These are phyloP conservation scores for Aspergillus caelatus DNA, from an alignment of 2,329 filamentous ascomycete species.

Conservation along the genomic window DNA sequence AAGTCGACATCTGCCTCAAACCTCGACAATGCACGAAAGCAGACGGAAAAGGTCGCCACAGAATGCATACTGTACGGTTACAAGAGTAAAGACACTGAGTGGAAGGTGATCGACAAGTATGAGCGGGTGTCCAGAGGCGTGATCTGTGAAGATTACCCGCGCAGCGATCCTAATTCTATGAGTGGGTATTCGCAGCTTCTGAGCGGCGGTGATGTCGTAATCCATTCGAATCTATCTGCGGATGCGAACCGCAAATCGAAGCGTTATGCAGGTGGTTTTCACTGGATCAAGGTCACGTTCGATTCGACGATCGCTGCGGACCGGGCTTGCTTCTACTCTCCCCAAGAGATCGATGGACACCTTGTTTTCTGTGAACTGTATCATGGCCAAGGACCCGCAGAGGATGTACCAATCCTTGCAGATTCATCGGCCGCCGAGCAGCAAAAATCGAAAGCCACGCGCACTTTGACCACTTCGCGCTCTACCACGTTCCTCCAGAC, in stretches of 20 bases:
- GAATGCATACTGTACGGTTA: constrained; percentile 89
- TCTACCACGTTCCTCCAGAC: constrained; percentile 38
- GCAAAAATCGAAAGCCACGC: constrained; percentile 32
- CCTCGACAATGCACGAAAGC: constrained; percentile 42
- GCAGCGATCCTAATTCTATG: constrained; percentile 73
- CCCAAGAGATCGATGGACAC: constrained; percentile 71
- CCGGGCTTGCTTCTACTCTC: constrained; percentile 68
- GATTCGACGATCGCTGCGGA: constrained; percentile 73
- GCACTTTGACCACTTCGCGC: constrained; percentile 40
- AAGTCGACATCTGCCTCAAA: constrained; percentile 46
- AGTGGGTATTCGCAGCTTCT: constrained; percentile 72
- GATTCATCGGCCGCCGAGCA: constrained; percentile 32
- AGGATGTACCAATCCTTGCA: constrained; percentile 66
- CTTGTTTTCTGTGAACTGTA: constrained; percentile 73
- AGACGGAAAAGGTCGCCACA: constrained; percentile 59
- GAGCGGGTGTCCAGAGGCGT: constrained; percentile 77
- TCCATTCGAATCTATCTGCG: constrained; percentile 67
- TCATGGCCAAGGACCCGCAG: constrained; percentile 63
- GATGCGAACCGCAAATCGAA: constrained; percentile 80
- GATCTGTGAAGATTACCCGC: constrained; percentile 91
- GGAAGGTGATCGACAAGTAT: constrained; percentile 86
- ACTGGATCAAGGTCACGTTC: constrained; percentile 91
- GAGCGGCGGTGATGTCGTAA: constrained; percentile 71
- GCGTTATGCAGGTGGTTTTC: constrained; percentile 76
- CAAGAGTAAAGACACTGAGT: constrained; percentile 66